Conservation (phyloP, 768 basidiomycete species). For the Tricholoma matsutake region DNA sequence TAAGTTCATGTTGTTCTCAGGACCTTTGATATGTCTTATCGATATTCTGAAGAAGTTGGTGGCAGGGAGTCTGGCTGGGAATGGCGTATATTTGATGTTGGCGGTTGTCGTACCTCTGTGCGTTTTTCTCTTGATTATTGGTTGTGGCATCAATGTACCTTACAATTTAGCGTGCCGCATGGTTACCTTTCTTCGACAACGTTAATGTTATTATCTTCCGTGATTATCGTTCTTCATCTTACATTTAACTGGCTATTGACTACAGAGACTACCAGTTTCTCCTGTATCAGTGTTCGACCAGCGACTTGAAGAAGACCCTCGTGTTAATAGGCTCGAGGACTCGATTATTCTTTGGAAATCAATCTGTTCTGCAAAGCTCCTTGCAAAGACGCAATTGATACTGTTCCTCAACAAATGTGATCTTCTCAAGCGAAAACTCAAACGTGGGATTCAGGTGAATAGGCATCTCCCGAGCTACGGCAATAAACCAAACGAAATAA, state of each 20-base stretch:
- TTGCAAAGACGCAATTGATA: slow-evolving; percentile 58
- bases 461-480: slow-evolving; percentile 66
- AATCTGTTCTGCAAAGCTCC: slow-evolving; percentile 61
- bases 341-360: slow-evolving; percentile 70
- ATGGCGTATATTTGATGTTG: slow-evolving; percentile 79
- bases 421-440: slow-evolving; percentile 61
- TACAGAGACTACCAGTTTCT: slow-evolving; percentile 40
- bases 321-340: slow-evolving; percentile 72
- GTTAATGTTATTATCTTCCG: slow-evolving; percentile 77
- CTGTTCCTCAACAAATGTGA: slow-evolving; percentile 72
- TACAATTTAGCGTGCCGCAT: slow-evolving; percentile 58
- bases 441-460: slow-evolving; percentile 52
- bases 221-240: slow-evolving; percentile 18
- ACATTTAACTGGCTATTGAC: neutral
- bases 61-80: slow-evolving; percentile 42
- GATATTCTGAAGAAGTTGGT: slow-evolving; percentile 10
- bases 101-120: slow-evolving; percentile 68
- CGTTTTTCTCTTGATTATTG: slow-evolving; percentile 14
- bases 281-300: slow-evolving; percentile 83
- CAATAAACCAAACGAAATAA: slow-evolving; percentile 64
- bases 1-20: slow-evolving; percentile 11
- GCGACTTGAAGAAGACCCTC: slow-evolving; percentile 62
- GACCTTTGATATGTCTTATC: neutral
- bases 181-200: slow-evolving; percentile 80
- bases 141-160: slow-evolving; percentile 8